Evolutionary conservation across 192 early-diverging fungal genomes (phyloP).

Genomic region (Gigaspora rosea): DNA sequence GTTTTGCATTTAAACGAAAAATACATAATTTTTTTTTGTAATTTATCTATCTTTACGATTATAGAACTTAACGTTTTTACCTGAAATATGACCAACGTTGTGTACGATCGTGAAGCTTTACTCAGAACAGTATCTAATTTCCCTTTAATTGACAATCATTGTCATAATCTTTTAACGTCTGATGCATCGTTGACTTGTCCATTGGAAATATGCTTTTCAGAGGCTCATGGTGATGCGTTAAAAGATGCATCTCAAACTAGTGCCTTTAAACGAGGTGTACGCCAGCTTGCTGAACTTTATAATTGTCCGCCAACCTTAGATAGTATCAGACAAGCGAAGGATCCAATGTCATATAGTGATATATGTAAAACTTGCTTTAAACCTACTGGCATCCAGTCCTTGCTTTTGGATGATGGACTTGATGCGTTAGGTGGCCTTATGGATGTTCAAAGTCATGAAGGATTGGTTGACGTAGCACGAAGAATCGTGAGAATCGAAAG

Average conservation of each 20-base stretch:
- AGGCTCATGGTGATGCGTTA: slow-evolving; percentile 5
- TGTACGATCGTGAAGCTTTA: not conserved
- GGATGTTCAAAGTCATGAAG: slow-evolving; percentile 3
- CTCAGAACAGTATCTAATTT: slow-evolving; percentile 1
- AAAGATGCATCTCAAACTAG: not conserved
- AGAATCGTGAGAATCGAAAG: slow-evolving; percentile 27
- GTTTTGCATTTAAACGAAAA: too few relatives aligned
- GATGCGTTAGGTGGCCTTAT: not conserved
- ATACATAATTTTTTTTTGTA: too few relatives aligned
- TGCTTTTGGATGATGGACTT: slow-evolving; percentile 23
- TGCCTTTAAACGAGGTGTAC: slow-evolving; percentile 11
- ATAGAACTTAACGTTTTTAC: too few relatives aligned
- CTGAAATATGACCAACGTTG: too few relatives aligned
- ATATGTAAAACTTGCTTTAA: slow-evolving; percentile 20
- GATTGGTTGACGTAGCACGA: not conserved
- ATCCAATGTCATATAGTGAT: not conserved
- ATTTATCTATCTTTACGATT: too few relatives aligned
- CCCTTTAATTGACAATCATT: slow-evolving; percentile 28
- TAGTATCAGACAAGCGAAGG: not conserved
- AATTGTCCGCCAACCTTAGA: not conserved
- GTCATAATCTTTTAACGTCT: slow-evolving; percentile 1
- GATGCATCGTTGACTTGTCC: not conserved
- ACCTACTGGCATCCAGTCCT: slow-evolving; percentile 11
- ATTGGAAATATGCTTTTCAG: slow-evolving; percentile 8
- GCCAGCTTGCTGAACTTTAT: slow-evolving; percentile 18